Percentiles rank a stretch among this genome's conserved stretches.
These are phyloP conservation scores for Albugo laibachii DNA, from an alignment of 352 stramenopile genomes.

Conservation along the genomic window DNA sequence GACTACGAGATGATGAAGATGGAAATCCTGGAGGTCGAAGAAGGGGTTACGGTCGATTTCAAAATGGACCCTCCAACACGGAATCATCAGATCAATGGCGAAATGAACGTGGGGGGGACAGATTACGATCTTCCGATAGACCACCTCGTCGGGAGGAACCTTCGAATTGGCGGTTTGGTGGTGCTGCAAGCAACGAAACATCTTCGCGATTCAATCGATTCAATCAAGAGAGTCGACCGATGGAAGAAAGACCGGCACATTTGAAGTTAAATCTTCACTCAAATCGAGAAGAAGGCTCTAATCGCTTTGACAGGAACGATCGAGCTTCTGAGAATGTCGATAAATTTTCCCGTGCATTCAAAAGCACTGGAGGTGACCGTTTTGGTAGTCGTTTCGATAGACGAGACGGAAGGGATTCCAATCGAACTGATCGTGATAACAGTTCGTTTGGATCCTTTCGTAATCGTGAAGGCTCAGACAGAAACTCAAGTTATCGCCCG, in stretches of 20 bases:
- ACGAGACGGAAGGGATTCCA: conserved; percentile 15
- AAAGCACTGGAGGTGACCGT: conserved; percentile 4
- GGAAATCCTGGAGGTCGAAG: conserved; percentile 22
- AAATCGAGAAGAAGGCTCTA: conserved; percentile 12
- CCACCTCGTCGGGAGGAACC: conserved; percentile 7
- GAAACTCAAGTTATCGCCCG: background rate
- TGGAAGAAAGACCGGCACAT: conserved; percentile 46
- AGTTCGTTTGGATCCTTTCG: conserved; percentile 11
- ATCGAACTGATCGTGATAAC: conserved; percentile 16
- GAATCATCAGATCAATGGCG: conserved; percentile 31
- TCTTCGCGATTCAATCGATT: conserved; percentile 52
- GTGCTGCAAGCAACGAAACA: conserved; percentile 9
- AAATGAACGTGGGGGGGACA: conserved; percentile 13
- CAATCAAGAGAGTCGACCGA: conserved; percentile 5
- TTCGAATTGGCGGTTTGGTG: conserved; percentile 11
- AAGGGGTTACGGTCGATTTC: conserved; percentile 14
- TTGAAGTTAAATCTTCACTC: conserved; percentile 58
- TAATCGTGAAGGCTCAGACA: conserved; percentile 19
- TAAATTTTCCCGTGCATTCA: background rate
- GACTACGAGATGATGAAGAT: conserved; percentile 24
- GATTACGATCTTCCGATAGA: conserved; percentile 9
- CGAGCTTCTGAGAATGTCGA: background rate
- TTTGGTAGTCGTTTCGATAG: conserved; percentile 8
- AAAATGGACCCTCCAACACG: conserved; percentile 16
- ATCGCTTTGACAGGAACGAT: conserved; percentile 13